phyloP scores from a whole-genome alignment of 2,329 filamentous ascomycete genomes.

The Botryotinia calthae region DNA sequence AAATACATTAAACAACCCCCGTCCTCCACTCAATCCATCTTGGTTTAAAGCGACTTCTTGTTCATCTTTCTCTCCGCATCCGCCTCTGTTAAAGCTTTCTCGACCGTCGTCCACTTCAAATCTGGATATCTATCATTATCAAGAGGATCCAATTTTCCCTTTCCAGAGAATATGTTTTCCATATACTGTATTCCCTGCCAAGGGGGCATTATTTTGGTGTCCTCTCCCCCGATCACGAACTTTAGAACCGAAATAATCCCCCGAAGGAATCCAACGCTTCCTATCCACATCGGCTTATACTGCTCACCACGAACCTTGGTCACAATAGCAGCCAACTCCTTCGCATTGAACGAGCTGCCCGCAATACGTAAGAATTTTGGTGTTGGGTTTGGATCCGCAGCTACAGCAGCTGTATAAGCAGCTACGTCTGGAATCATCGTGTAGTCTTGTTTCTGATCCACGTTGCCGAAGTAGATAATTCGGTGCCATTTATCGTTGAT shows the following conservation, averaged over 20 bases:
- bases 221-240: constrained; percentile 19
- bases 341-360: constrained; percentile 18
- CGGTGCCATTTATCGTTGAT: constrained; percentile 23
- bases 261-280: constrained; percentile 20
- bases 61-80: constrained; percentile 13
- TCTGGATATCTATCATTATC: constrained; percentile 23
- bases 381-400: constrained; percentile 21
- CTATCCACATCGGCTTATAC: constrained; percentile 22
- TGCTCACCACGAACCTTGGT: constrained; percentile 17
- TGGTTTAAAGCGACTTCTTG: neutral
- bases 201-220: neutral
- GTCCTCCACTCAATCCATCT: neutral
- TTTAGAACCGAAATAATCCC: constrained; percentile 16
- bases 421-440: constrained; percentile 19
- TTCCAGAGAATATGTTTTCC: constrained; percentile 22
- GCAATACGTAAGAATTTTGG: constrained; percentile 22
- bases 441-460: constrained; percentile 21
- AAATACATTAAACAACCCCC: neutral
- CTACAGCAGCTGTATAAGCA: constrained; percentile 22
- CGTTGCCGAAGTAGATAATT: constrained; percentile 21
- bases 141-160: constrained; percentile 19
- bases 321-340: constrained; percentile 19
- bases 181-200: constrained; percentile 24
- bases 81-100: constrained; percentile 16
- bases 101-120: constrained; percentile 15